Conservation (phyloP, 2,329 filamentous ascomycete genomes). For the Clonostachys sp. region DNA sequence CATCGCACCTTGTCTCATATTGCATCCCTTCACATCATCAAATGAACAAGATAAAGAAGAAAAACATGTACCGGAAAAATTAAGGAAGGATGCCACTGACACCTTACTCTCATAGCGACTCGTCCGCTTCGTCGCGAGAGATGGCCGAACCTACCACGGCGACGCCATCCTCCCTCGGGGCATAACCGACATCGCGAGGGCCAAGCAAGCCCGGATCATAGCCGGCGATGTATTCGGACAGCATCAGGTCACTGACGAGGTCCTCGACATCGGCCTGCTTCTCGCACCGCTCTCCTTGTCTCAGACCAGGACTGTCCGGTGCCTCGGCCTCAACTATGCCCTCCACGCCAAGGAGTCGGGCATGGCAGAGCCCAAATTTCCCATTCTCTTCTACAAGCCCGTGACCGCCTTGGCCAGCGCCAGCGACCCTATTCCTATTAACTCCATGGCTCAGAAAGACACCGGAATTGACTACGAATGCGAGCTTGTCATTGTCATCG, state of each 20-base stretch:
- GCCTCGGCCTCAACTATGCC: constrained; percentile 68
- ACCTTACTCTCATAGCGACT: constrained; percentile 48
- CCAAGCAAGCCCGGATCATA: constrained; percentile 57
- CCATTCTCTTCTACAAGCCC: constrained; percentile 65
- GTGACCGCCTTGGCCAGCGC: constrained; percentile 61
- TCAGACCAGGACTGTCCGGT: constrained; percentile 63
- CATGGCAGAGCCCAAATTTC: constrained; percentile 65
- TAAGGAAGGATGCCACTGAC: too few species aligned
- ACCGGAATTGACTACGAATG: constrained; percentile 75
- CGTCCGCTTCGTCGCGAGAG: constrained; percentile 67
- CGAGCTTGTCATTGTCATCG: constrained; percentile 71
- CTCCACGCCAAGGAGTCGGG: constrained; percentile 67
- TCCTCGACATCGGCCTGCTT: constrained; percentile 51
- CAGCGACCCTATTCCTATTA: constrained; percentile 61
- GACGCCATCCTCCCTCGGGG: constrained; percentile 65
- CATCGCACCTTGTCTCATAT: too few species aligned
- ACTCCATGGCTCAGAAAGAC: constrained; percentile 58
- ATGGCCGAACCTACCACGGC: constrained; percentile 68
- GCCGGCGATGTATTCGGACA: constrained; percentile 62
- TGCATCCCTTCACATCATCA: too few species aligned
- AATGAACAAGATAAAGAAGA: neutral
- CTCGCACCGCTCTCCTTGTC: constrained; percentile 59
- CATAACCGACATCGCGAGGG: constrained; percentile 54
- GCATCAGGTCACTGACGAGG: constrained; percentile 58
- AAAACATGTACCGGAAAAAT: neutral